Evolutionary conservation across 352 stramenopile species (phyloP).

Genomic region (Bremia lactucae): DNA sequence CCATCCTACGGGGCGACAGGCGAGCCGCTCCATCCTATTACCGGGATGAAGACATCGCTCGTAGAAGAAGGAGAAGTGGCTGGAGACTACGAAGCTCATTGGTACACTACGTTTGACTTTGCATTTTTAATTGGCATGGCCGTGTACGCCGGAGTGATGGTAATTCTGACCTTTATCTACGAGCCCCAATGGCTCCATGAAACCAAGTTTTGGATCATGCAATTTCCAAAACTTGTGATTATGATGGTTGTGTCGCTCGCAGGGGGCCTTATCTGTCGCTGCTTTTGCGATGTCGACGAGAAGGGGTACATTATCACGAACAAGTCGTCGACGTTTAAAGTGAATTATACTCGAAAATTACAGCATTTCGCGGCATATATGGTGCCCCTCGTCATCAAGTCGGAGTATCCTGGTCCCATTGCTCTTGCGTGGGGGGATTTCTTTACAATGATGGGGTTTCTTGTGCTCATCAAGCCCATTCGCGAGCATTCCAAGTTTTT

Average conservation of each 20-base stretch:
- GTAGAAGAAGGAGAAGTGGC: conserved; percentile 57
- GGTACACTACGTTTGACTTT: conserved; percentile 48
- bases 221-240: conserved; percentile 55
- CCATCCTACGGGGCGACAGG: conserved; percentile 36
- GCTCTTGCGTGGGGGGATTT: conserved; percentile 61
- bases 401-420: conserved; percentile 1
- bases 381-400: conserved; percentile 64
- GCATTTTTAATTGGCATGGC: conserved; percentile 49
- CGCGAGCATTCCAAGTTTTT: conserved; percentile 74
- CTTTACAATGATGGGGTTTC: conserved; percentile 65
- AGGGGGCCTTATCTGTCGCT: conserved; percentile 66
- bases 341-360: conserved; percentile 84
- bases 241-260: conserved; percentile 68
- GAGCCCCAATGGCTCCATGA: conserved; percentile 41
- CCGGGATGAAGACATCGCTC: conserved; percentile 35
- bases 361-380: conserved; percentile 79
- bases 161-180: conserved; percentile 55
- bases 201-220: conserved; percentile 45
- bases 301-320: conserved; percentile 83
- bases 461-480: conserved; percentile 78
- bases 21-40: conserved; percentile 29
- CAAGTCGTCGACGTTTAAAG: conserved; percentile 75
- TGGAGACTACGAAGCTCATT: conserved; percentile 42
- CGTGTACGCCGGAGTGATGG: conserved; percentile 33
- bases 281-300: conserved; percentile 69